A percentile compares a stretch with the other conserved stretches of the same genome.
Evolutionary conservation across 2,329 filamentous ascomycete species (phyloP).

Genomic region (Cercospora citrullina): DNA sequence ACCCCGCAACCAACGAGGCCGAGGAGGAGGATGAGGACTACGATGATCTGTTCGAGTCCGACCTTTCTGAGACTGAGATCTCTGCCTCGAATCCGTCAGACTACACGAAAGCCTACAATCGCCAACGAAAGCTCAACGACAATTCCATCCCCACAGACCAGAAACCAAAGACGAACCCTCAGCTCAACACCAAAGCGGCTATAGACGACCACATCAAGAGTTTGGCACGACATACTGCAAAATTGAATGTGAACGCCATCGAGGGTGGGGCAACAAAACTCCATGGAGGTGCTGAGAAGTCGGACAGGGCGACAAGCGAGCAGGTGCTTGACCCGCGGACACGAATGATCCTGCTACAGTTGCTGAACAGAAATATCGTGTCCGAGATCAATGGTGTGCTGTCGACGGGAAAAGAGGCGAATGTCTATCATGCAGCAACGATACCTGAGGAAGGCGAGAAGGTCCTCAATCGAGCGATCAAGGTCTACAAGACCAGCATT

Average conservation of each 20-base stretch:
- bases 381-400: constrained; percentile 92
- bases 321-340: constrained; percentile 93
- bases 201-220: constrained; percentile 86
- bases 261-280: constrained; percentile 55
- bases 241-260: constrained; percentile 73
- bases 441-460: constrained; percentile 57
- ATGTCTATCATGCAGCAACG: constrained; percentile 88
- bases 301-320: constrained; percentile 89
- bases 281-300: constrained; percentile 61
- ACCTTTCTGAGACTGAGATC: constrained; percentile 55
- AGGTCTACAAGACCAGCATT: constrained; percentile 98
- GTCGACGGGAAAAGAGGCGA: constrained; percentile 96
- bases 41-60: constrained; percentile 62
- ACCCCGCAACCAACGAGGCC: constrained; percentile 19
- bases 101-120: constrained; percentile 84
- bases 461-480: constrained; percentile 79
- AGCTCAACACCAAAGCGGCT: constrained; percentile 74
- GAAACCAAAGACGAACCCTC: constrained; percentile 71
- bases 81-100: constrained; percentile 62
- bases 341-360: constrained; percentile 90
- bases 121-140: constrained; percentile 70
- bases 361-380: constrained; percentile 89
- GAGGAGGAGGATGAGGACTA: constrained; percentile 46
- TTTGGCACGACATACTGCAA: constrained; percentile 80
- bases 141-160: constrained; percentile 50